Base-by-base conservation (phyloP, 2,329 filamentous ascomycete genomes). In the Nannizziopsis arthrosporioides region DNA sequence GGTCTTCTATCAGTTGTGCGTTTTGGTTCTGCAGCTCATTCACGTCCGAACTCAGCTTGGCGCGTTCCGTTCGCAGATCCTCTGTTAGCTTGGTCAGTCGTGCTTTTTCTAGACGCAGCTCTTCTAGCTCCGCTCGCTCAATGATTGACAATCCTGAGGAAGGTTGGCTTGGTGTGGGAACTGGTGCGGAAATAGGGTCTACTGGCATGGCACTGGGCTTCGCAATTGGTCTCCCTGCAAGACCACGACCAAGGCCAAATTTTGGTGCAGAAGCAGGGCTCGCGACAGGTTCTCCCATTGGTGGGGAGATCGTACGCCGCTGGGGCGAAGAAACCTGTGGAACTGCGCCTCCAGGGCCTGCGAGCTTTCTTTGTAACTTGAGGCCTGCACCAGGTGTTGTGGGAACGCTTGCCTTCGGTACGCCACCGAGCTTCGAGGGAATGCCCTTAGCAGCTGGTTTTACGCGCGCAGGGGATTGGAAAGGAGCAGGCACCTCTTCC, bases 11-110 rank as follows among this genome's bases (percentile, higher is more conserved):
- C 31, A 98, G 74, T 54, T 92, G 84, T 18, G 92, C 92, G 60
- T 98, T 98, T 63, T 95, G 87, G 59, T 94, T 93, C 68, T 95
- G 93, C 27, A 98, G 76, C 66, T 96, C 92, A 56, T 90, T 84
- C 37, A 96, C 83, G 63, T 95, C 87, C 0, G 87, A 92, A 51
- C 81, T 77, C 42, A 94, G 76, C 59, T 83, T 89, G 50, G 81
- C 79, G 53, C 86, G 82, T 61, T 95, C 90, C 41, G 85, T 78
- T 47, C 86, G 80, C 56, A 89, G 72, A 39, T 94, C 89, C 47
- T 94, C 87, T 8, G 81, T 78, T 55, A 86, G 78, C 48, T 81
- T 80, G 17, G 77, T 73, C 4, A 94, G 72, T 27, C 83, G 77
- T 42, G 95, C 89, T 57, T 90, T 89, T 52, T 93, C 82, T 10